Percentiles rank a stretch among this genome's conserved stretches.
These are phyloP conservation scores for Suhomyces bolitotheri DNA, from an alignment of 1,139 yeast species.

Conservation along the genomic window DNA sequence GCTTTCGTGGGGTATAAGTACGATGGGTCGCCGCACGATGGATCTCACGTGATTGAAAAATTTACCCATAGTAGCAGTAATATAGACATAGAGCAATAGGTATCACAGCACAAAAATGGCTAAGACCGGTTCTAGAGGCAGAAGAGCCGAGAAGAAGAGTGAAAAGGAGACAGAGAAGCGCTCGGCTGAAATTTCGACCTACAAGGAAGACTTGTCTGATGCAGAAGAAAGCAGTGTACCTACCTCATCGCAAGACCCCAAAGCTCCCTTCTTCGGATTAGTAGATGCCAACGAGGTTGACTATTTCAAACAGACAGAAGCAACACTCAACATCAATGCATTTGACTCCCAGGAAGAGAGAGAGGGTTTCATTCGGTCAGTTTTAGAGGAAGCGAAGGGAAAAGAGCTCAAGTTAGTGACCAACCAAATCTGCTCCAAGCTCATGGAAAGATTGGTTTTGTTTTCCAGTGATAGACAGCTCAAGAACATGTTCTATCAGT, in stretches of 20 bases:
- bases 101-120: constrained; percentile 16
- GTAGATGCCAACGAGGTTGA: constrained; percentile 83
- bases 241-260: constrained; percentile 10
- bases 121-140: constrained; percentile 66
- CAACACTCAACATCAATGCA: constrained; percentile 77
- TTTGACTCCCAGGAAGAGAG: constrained; percentile 76
- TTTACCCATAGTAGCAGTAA: neutral
- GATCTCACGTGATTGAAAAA: constrained; percentile 5
- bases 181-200: neutral
- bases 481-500: constrained; percentile 61
- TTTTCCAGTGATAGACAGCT: constrained; percentile 66
- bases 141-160: constrained; percentile 56
- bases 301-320: constrained; percentile 90
- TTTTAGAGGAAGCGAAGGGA: constrained; percentile 83
- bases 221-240: constrained; percentile 10
- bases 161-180: constrained; percentile 23
- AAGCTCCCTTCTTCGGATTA: constrained; percentile 68
- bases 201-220: constrained; percentile 9
- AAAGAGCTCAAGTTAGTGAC: constrained; percentile 91
- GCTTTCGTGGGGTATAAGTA: no score
- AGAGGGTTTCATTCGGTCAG: constrained; percentile 68
- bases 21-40: constrained; percentile 10
- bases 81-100: no score
- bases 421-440: constrained; percentile 90
- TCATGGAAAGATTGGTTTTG: constrained; percentile 82